Evolutionary conservation across 2,329 filamentous ascomycete genomes (phyloP), one percentile per base, ranked within the genome.

Genomic region (Calcarisporium arbuscula): DNA sequence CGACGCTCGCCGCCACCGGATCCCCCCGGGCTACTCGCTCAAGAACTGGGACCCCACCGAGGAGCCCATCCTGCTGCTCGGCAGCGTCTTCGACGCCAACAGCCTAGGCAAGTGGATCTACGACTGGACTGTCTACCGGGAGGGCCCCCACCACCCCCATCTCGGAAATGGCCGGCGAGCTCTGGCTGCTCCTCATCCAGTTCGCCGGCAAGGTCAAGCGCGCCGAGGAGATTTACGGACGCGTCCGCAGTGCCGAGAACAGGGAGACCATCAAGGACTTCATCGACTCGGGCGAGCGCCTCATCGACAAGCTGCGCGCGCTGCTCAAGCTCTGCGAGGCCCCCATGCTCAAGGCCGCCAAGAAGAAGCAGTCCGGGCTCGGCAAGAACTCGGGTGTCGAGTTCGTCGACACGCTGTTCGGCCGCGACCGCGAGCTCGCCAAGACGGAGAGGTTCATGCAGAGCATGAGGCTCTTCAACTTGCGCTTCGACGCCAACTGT

Each of bases 101-200:
- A 95, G 87, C 18, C 74, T 98, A 19, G 92, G 92, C 53, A 95
- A 95, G 65, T 98, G 92, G 92, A 94, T 98, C 54, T 98, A 95
- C 63, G 92, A 96, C 71, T 98, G 92, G 92, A 95, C 92, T 14
- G 86, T 95, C 44, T 95, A 86, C 67, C 81, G 83, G 57, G 81
- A 94, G 48, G 86, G 86, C 23, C 77, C 87, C 11, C 76, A 77
- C 26, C 87, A 84, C 9, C 85, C 88, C 32, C n/a, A 85, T 95
- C 53, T 78, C 88, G 34, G 88, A 95, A 46, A 81, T 94, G 61
- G 89, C 92, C 3, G 92, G 90, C 48, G 89, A 96, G 53, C 72
- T 98, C 35, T 98, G 92, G 92, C 74, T 96, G 17, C 73, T 95
- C 31, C 75, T 96, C 39, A 96, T 96, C 59, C 85, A 95, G 62